phyloP scores from a whole-genome alignment of 2,329 filamentous ascomycete genomes.

The Trichoderma arundinaceum region DNA sequence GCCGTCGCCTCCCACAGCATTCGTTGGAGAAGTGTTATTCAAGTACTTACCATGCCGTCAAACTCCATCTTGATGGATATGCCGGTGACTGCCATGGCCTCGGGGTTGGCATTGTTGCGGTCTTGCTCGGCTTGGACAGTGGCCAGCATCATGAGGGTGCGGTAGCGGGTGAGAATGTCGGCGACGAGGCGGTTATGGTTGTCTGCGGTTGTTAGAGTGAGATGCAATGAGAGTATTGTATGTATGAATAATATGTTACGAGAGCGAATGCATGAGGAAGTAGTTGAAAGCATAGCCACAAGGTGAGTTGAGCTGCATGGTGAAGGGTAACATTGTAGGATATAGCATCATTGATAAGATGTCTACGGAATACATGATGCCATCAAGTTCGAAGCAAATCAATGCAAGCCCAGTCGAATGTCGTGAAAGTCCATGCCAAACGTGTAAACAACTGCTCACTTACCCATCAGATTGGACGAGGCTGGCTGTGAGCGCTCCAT shows the following conservation, averaged over 20 bases:
- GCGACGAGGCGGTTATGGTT: constrained; percentile 54
- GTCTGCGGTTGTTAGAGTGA: constrained; percentile 41
- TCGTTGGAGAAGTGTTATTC: not conserved
- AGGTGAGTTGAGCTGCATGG: not conserved
- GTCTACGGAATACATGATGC: not conserved
- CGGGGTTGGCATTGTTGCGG: constrained; percentile 47
- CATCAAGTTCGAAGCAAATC: no score
- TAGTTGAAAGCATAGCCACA: no score
- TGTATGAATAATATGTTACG: not conserved
- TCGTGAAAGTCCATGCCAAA: not conserved
- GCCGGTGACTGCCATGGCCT: constrained; percentile 50
- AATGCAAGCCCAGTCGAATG: not conserved
- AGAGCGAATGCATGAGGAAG: not conserved
- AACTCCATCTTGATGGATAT: constrained; percentile 55
- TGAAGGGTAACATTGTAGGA: not conserved
- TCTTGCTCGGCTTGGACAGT: constrained; percentile 51
- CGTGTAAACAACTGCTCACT: constrained; percentile 1
- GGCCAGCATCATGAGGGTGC: constrained; percentile 51
- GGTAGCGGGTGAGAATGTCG: constrained; percentile 52
- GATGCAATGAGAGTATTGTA: not conserved
- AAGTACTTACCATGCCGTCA: constrained; percentile 47
- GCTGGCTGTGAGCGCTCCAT: constrained; percentile 46
- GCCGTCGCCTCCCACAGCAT: no score
- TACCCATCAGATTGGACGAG: constrained; percentile 48
- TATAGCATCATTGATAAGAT: not conserved